Conservation (phyloP, 768 basidiomycete genomes). For the Amyloporia xantha region DNA sequence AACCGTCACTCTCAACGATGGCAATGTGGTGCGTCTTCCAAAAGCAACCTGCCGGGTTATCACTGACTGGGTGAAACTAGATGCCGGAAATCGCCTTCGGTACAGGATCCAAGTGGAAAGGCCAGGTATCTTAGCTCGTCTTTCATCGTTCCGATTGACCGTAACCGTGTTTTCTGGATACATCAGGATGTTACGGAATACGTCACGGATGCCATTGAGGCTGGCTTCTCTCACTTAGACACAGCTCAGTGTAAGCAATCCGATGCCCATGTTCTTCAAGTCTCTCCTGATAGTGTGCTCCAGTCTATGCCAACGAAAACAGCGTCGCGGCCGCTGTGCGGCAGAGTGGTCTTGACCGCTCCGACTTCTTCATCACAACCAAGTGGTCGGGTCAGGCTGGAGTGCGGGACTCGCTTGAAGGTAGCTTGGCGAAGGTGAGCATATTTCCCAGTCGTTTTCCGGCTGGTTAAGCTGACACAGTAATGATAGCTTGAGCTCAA, state of each 20-base stretch:
- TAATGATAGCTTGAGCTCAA: constrained; percentile 47
- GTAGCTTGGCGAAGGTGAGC: constrained; percentile 46
- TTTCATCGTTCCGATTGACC: background rate
- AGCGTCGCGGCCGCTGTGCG: constrained; percentile 31
- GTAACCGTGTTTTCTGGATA: background rate
- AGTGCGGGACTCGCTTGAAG: constrained; percentile 34
- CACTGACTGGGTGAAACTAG: constrained; percentile 21
- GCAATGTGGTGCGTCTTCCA: constrained; percentile 23
- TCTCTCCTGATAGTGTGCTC: too few species aligned
- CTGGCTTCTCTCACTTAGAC: constrained; percentile 59
- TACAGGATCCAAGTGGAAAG: constrained; percentile 40
- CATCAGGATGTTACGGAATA: constrained; percentile 45
- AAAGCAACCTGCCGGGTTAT: background rate
- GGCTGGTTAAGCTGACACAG: background rate
- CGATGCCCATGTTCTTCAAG: too few species aligned
- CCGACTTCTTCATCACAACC: constrained; percentile 32
- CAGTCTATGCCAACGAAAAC: constrained; percentile 31
- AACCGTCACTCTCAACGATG: constrained; percentile 29
- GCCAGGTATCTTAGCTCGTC: constrained; percentile 13
- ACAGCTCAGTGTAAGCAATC: constrained; percentile 40
- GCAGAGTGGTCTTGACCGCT: constrained; percentile 28
- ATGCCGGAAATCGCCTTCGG: constrained; percentile 61
- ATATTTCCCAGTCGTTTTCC: background rate
- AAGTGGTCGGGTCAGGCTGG: constrained; percentile 40
- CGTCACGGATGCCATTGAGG: constrained; percentile 50